Evolutionary conservation across 441 rosid genomes (phyloP), one percentile per base, ranked within the genome.

Genomic region (Isatis lusitanica): DNA sequence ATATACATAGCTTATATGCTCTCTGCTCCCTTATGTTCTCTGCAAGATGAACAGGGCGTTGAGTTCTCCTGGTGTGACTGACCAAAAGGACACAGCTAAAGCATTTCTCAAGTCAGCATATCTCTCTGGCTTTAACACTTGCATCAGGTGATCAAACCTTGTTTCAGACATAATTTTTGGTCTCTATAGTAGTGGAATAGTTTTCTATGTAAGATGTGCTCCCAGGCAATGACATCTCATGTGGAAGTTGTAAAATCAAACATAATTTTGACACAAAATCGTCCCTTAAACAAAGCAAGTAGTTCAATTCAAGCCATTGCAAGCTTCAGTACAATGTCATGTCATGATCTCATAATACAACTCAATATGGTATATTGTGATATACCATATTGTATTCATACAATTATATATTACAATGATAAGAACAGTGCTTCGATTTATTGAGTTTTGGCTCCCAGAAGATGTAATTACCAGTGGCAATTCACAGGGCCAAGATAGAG

Each of bases 11-110:
- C 24, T 21, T 21, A 21, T 21, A 21, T 21, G 24, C 24, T 21
- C 2, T 21, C 24, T 21, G 2, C 24, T 21, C 24, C 24, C 24
- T 21, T 21, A 81, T 90, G 47, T 88, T 90, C 84, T 55, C 24
- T 21, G 24, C 81, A 82, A 66, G 84, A 73, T 69, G 77, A 56
- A 57, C 43, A 8, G 11, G 31, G 3, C 47, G 2, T 11, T 38
- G 64, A 18, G 9, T 36, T 59, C 63, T 17, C 63, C 44, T 59
- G 31, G 38, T 59, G 24, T 59, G 44, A 18, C 16, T 58, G 42
- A 24, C 11, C 33, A 26, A 57, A 17, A 16, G 26, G 26, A 21
- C 24, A 21, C 24, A 21, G 2, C 24, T 21, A 21, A 21, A 2
- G n/a, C 6, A 17, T 12, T 55, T 42, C 42, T 16, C 66, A 67